Evolutionary conservation across 768 basidiomycete species (phyloP).

Genomic region (Boletus rubroflammeus): DNA sequence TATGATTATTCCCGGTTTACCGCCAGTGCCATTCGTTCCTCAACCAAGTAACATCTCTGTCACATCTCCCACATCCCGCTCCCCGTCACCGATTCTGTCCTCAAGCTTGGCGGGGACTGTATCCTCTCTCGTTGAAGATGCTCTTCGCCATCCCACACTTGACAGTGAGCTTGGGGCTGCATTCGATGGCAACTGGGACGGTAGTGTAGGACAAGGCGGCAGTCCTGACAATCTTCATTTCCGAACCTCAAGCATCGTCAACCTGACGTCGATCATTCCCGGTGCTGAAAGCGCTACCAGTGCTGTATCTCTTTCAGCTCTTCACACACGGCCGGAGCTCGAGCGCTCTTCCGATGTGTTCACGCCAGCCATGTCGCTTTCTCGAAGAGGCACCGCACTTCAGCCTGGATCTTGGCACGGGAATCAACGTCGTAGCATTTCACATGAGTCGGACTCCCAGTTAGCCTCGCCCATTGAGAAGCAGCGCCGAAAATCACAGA

Average conservation of each 20-base stretch:
- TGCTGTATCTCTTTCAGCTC: slow-evolving; percentile 1
- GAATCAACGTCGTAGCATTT: not conserved
- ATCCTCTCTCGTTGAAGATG: slow-evolving; percentile 6
- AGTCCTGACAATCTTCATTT: slow-evolving; percentile 42
- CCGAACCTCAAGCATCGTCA: slow-evolving; percentile 53
- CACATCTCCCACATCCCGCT: slow-evolving; percentile 10
- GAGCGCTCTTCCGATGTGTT: slow-evolving; percentile 1
- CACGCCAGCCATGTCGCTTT: slow-evolving; percentile 1
- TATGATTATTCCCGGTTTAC: slow-evolving; percentile 35
- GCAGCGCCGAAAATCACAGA: slow-evolving; percentile 41
- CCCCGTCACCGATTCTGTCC: slow-evolving; percentile 19
- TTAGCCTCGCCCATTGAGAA: slow-evolving; percentile 21
- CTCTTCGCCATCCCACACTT: slow-evolving; percentile 36
- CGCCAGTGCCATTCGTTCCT: slow-evolving; percentile 33
- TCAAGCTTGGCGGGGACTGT: no score
- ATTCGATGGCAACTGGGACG: slow-evolving; percentile 32
- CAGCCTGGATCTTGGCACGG: slow-evolving; percentile 14
- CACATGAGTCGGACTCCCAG: slow-evolving; percentile 29
- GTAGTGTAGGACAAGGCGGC: slow-evolving; percentile 4
- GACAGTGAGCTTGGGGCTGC: slow-evolving; percentile 58
- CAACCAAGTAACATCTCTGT: slow-evolving; percentile 27
- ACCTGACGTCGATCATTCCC: slow-evolving; percentile 40
- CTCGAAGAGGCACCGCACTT: slow-evolving; percentile 5
- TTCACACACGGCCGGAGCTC: not conserved
- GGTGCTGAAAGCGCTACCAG: slow-evolving; percentile 11